A percentile compares a stretch with the other conserved stretches of the same genome.
Conservation (phyloP, 768 basidiomycete species). For the Amanita fuliginea region DNA sequence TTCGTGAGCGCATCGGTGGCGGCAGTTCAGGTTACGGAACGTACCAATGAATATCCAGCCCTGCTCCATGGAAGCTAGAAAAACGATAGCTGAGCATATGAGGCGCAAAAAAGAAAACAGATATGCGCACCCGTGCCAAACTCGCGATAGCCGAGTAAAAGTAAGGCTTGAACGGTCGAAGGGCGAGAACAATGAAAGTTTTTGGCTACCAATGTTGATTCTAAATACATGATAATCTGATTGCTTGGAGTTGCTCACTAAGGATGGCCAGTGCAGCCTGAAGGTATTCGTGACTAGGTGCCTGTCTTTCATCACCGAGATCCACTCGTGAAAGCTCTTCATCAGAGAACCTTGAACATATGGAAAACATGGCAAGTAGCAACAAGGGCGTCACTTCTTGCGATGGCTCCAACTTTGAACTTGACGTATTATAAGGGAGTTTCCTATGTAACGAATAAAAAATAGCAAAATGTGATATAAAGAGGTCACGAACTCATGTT, state of each 20-base stretch:
- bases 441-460: not conserved
- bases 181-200: constrained; percentile 57
- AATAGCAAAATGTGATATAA: not conserved
- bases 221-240: not conserved
- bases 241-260: constrained; percentile 27
- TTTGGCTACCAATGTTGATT: constrained; percentile 28
- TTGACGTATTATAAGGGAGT: constrained; percentile 3
- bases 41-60: constrained; percentile 77
- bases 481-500: constrained; percentile 1
- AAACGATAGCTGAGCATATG: not conserved
- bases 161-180: constrained; percentile 71
- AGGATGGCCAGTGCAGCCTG: constrained; percentile 51
- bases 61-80: constrained; percentile 58
- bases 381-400: constrained; percentile 60
- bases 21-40: constrained; percentile 7
- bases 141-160: constrained; percentile 74
- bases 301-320: constrained; percentile 43
- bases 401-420: constrained; percentile 30
- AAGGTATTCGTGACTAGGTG: constrained; percentile 56
- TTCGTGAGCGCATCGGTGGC: constrained; percentile 5
- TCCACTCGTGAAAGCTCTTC: constrained; percentile 29
- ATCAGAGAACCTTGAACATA: constrained; percentile 63
- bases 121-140: constrained; percentile 52
- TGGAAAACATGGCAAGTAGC: constrained; percentile 71
- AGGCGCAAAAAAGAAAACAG: not conserved